Evolutionary conservation across 2,329 filamentous ascomycete genomes (phyloP).

Genomic region (Exophiala sideris): DNA sequence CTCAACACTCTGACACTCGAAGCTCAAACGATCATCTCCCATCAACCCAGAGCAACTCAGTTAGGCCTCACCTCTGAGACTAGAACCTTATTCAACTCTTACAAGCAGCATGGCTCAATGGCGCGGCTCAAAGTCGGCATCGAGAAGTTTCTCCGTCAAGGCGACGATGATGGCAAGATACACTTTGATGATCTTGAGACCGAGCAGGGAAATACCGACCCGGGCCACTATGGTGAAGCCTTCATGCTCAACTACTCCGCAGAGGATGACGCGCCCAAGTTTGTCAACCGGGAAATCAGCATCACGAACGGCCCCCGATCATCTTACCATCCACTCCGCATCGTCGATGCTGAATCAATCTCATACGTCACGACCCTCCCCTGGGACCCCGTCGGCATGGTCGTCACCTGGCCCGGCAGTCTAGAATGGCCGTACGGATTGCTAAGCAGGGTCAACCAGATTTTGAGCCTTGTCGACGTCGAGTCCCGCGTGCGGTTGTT

Average conservation of each 20-base stretch:
- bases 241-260: conserved; percentile 17
- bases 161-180: conserved; percentile 11
- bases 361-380: conserved; percentile 19
- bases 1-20: conserved; percentile 18
- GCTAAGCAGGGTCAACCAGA: conserved; percentile 15
- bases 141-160: conserved; percentile 16
- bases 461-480: conserved; percentile 17
- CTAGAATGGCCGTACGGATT: conserved; percentile 9
- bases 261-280: conserved; percentile 13
- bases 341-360: conserved; percentile 15
- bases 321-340: conserved; percentile 11
- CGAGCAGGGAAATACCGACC: background rate
- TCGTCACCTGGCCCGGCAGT: conserved; percentile 10
- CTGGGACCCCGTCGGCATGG: conserved; percentile 19
- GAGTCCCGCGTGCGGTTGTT: conserved; percentile 20
- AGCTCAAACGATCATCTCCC: conserved; percentile 20
- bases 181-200: conserved; percentile 5
- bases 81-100: conserved; percentile 20
- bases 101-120: conserved; percentile 25
- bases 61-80: conserved; percentile 15
- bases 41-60: conserved; percentile 21
- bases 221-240: conserved; percentile 16
- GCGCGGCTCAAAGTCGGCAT: conserved; percentile 16
- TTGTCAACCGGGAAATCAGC: background rate
- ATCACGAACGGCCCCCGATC: background rate